Evolutionary conservation across 495 filamentous ascomycete species (phyloP), one percentile per base, ranked within the genome.

Genomic region (Articulospora tetracladia): DNA sequence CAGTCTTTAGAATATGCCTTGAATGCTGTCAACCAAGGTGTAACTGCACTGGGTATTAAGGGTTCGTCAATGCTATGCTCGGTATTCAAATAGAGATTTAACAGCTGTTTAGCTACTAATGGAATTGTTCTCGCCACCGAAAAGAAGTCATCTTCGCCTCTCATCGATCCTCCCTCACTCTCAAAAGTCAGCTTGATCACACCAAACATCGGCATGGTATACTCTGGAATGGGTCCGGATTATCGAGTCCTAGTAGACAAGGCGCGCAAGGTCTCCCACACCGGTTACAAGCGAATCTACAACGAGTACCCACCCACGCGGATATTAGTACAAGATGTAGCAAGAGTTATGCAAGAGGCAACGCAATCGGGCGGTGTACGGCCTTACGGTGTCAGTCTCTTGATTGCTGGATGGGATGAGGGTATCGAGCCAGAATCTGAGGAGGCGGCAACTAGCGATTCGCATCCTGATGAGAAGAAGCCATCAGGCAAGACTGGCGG

Each of bases 131-230:
- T 99, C 63, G 94, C 94, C 46, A 99, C 94, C 55, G 94, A 99
- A 75, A 98, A 99, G 85, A 99, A 99, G 77, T 97, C 93, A 36
- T 95, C 92, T 19, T 96, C 94, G 3, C 91, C 93, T 48, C 88
- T 97, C 70, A 93, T 92, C 77, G 93, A 96, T 72, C 87, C 93
- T 57, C 84, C 87, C 57, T 98, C 95, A 23, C 87, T 96, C 69
- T 94, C 93, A 71, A 99, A 99, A 80, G 90, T 99, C 81, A 94
- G 90, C 73, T 84, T 94, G 68, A 90, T 99, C 78, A 98, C 95
- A 44, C 94, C 94, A 62, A 92, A 99, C 82, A 97, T 98, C 77
- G 95, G 95, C 73, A 98, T 97, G 95, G 95, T 99, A 69, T 99
- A 99, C 78, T 89, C 90, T 23, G 94, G 94, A 72, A 99, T 98